Evolutionary conservation across 2,329 filamentous ascomycete species (phyloP), one percentile per base, ranked within the genome.

Genomic region (Exophiala phaeomuriformis): DNA sequence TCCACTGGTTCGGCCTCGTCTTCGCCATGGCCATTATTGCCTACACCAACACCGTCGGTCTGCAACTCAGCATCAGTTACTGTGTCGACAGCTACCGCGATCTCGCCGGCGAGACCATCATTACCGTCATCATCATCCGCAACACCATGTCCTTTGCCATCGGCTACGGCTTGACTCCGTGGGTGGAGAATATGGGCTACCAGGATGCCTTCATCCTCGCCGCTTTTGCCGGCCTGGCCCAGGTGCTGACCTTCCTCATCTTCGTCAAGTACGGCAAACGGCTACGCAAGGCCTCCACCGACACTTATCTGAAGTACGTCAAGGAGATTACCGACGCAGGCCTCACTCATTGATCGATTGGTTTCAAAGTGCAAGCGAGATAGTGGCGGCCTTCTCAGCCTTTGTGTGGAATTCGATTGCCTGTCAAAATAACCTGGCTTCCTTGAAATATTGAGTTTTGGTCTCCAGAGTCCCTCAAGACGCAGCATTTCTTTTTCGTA

Each of bases 81-180:
- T 69, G 70, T 55, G 74, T 78, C 37, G 76, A 78, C 56, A 70
- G 67, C 12, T 78, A 77, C 56, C 70, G 72, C 33, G 75, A 73
- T 5, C 60, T 78, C 3, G 69, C 69, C 40, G 75, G 74, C 0
- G 75, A 78, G 59, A 72, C 75, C 1, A 72, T 77, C 52, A 71
- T 76, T 5, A 74, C 74, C 2, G 74, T 77, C 7, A 78, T 78
- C 35, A 57, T 78, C 1, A 65, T 75, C 8, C 65, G 76, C 6
- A 77, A 77, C 55, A 77, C 73, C 1, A 75, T 77, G 72, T 69
- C 66, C 29, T 77, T 77, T 59, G 75, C 73, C 4, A 69, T 77
- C 31, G 69, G 70, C 30, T 80, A 81, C 42, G 67, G 55, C 52
- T 55, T 75, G 30, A 75, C 73, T 0, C 73, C 73, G 0, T 76